Evolutionary conservation across 805 yeast genomes (phyloP).

Genomic region (Komagataella kurtzmanii): DNA sequence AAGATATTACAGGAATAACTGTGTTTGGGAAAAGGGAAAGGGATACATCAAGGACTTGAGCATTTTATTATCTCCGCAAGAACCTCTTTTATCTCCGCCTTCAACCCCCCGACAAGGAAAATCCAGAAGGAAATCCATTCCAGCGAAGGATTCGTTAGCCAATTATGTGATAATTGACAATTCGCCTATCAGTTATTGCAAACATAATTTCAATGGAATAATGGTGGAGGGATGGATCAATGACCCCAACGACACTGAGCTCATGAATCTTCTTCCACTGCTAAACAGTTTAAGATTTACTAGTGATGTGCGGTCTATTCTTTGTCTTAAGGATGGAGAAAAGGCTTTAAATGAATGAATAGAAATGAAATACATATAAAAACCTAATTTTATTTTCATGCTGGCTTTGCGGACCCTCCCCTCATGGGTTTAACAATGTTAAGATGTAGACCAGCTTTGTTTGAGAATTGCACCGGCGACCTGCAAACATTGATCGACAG

Average conservation of each 20-base stretch:
- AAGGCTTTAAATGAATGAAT: constrained; percentile 31
- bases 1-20: constrained; percentile 68
- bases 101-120: constrained; percentile 15
- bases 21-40: constrained; percentile 62
- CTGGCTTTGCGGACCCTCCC: constrained; percentile 25
- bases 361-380: constrained; percentile 1
- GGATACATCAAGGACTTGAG: constrained; percentile 77
- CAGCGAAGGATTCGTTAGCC: background rate
- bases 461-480: constrained; percentile 1
- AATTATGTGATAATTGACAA: constrained; percentile 76
- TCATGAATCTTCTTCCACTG: constrained; percentile 72
- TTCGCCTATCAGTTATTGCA: constrained; percentile 80
- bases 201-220: constrained; percentile 80
- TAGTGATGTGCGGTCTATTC: constrained; percentile 70
- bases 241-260: constrained; percentile 83
- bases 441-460: constrained; percentile 35
- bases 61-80: constrained; percentile 8
- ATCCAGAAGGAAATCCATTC: constrained; percentile 5
- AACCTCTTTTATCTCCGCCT: constrained; percentile 6
- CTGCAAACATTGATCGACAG: background rate
- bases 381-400: background rate
- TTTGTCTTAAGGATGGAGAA: constrained; percentile 68
- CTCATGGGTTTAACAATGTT: constrained; percentile 50
- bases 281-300: constrained; percentile 63
- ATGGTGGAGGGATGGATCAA: constrained; percentile 96